Evolutionary conservation across 208 protist genomes (phyloP), one percentile per base, ranked within the genome.

Genomic region (Naegleria lovaniensis): DNA sequence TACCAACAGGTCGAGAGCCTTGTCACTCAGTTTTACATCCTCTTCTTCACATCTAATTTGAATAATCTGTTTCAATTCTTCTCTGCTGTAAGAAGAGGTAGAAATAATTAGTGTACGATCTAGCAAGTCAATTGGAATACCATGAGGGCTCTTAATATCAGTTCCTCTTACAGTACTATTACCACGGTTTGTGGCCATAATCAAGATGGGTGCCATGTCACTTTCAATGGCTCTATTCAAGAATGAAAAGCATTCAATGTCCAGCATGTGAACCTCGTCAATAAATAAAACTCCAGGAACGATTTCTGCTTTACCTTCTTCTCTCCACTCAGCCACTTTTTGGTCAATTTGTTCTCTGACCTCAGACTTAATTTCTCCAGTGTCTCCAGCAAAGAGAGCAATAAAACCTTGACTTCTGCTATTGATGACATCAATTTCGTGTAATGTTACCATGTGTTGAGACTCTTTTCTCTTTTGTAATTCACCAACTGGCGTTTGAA

Each of bases 391-490:
- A 92, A 99, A 99, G 67, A 99, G 95, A 13, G 99, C 99, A 51
- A 99, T 95, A 93, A 99, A 99, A 36, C 99, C 92, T 92, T 99
- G 99, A 87, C 97, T 96, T 84, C 98, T 95, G 59, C 96, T 98
- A 96, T 99, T 99, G 94, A 99, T 99, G 36, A 99, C 99, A 92
- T 99, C 99, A 90, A 99, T 99, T 93, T 99, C 99, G 93, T 99
- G 99, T 55, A 99, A 95, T 5, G 96, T 98, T 5, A 99, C 98
- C 7, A 97, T 99, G 95, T 99, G 99, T 75, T 99, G 98, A 29
- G 99, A 98, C 93, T 99, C 98, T 95, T 99, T 99, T 83, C 98
- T 96, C 94, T 99, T 99, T 91, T 99, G 98, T 40, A 99, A 95
- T 95, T 99, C 99, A 7, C 99, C 99, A 88, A 99, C 96, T 38